These are phyloP conservation scores for Fusarium globosum DNA, from an alignment of 2,329 filamentous ascomycete genomes.

Conservation along the genomic window DNA sequence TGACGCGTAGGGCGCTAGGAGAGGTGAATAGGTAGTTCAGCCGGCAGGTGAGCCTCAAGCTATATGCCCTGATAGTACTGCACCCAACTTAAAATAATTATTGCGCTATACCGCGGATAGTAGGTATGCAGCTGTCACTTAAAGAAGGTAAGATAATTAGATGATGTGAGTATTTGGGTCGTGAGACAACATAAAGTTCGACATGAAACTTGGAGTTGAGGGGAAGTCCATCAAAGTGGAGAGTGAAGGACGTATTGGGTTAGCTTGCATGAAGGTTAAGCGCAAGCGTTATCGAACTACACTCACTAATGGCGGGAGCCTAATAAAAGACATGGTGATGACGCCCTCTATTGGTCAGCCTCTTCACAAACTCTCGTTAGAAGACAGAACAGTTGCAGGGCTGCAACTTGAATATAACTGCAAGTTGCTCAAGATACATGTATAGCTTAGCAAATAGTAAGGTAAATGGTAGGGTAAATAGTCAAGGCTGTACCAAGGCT, in stretches of 20 bases:
- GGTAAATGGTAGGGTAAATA: neutral
- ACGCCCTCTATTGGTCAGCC: conserved; percentile 2
- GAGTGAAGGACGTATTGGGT: conserved; percentile 9
- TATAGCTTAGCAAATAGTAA: neutral
- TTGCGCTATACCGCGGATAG: neutral
- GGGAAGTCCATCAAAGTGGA: conserved; percentile 27
- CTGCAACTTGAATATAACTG: neutral
- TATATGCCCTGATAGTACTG: neutral
- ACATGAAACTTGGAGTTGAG: conserved; percentile 39
- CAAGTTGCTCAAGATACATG: neutral
- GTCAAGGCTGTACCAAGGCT: neutral
- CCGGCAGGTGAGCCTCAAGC: neutral
- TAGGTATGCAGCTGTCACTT: neutral
- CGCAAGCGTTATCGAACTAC: conserved; percentile 13
- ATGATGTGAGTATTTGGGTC: neutral
- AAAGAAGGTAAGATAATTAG: neutral
- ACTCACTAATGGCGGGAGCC: conserved; percentile 29
- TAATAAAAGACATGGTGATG: conserved; percentile 11
- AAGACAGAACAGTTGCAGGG: neutral
- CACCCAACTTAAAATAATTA: no score
- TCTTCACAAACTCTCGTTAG: neutral
- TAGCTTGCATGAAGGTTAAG: conserved; percentile 1
- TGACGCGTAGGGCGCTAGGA: conserved; percentile 17
- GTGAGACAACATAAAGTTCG: conserved; percentile 14
- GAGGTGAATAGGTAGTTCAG: neutral